Conservation (phyloP, 2,329 filamentous ascomycete genomes). For the Aspergillus arachidicola region DNA sequence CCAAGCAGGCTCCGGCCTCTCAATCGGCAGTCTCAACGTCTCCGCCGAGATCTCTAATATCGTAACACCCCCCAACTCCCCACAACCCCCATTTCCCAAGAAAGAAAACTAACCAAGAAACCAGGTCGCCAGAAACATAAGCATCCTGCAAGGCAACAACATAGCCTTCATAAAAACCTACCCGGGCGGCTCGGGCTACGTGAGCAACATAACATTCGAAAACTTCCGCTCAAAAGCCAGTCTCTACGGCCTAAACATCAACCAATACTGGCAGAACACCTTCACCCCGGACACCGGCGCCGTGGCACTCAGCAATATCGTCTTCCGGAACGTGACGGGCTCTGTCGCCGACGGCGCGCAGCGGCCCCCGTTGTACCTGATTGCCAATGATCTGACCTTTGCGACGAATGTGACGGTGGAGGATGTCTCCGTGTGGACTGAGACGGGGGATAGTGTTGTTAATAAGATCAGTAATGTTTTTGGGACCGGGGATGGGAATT, state of each 20-base stretch:
- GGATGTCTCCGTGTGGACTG: constrained; percentile 41
- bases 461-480: constrained; percentile 42
- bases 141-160: constrained; percentile 41
- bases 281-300: constrained; percentile 27
- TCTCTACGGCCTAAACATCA: constrained; percentile 27
- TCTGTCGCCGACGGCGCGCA: constrained; percentile 34
- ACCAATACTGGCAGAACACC: constrained; percentile 32
- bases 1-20: constrained; percentile 40
- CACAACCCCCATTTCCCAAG: too few species aligned
- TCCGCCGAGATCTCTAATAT: constrained; percentile 34
- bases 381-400: constrained; percentile 36
- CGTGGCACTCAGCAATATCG: constrained; percentile 26
- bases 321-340: constrained; percentile 34
- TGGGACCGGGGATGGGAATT: constrained; percentile 32
- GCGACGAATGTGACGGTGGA: constrained; percentile 35
- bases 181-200: constrained; percentile 42
- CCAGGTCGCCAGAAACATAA: constrained; percentile 39
- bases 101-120: neutral
- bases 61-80: too few species aligned
- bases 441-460: constrained; percentile 20
- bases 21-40: constrained; percentile 39
- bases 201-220: constrained; percentile 38
- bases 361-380: constrained; percentile 33
- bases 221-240: constrained; percentile 30
- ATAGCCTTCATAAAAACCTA: constrained; percentile 45